phyloP scores from a whole-genome alignment of 2,329 filamentous ascomycete genomes.

The Neofusicoccum ribis region DNA sequence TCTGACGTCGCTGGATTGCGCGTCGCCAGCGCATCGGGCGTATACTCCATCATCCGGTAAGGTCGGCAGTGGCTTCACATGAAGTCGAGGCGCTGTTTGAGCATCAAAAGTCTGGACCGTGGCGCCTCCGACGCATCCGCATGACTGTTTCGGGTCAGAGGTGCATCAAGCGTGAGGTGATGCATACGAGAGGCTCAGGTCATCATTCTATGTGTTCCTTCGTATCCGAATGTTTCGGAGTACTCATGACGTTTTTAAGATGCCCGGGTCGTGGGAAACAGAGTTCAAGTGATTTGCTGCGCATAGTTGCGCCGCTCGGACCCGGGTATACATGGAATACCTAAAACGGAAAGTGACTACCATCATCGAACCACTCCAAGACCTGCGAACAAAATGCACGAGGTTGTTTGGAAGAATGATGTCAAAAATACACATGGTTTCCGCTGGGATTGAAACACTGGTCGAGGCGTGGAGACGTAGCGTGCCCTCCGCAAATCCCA shows the following conservation, averaged over 20 bases:
- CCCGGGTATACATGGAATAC: neutral
- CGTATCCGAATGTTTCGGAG: too few species aligned
- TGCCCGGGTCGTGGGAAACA: too few species aligned
- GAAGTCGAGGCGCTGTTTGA: neutral
- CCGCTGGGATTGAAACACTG: too few species aligned
- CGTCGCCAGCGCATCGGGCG: neutral
- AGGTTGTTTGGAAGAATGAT: too few species aligned
- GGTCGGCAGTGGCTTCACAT: slow-evolving; percentile 2
- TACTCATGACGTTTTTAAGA: too few species aligned
- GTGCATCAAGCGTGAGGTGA: neutral
- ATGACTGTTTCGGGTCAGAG: slow-evolving; percentile 5
- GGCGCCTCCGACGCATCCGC: neutral
- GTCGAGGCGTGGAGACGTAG: too few species aligned
- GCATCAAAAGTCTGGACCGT: neutral
- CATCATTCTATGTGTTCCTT: neutral
- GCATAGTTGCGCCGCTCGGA: neutral
- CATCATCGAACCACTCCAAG: too few species aligned
- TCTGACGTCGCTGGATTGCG: slow-evolving; percentile 3
- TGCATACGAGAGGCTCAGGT: slow-evolving; percentile 12
- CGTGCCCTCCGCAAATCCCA: too few species aligned
- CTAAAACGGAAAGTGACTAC: neutral
- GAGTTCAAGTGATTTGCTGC: neutral
- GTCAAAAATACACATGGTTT: too few species aligned
- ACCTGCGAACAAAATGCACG: too few species aligned
- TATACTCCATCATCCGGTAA: neutral